Evolutionary conservation across 2,329 filamentous ascomycete species (phyloP).

Genomic region (Curvularia spicifera): DNA sequence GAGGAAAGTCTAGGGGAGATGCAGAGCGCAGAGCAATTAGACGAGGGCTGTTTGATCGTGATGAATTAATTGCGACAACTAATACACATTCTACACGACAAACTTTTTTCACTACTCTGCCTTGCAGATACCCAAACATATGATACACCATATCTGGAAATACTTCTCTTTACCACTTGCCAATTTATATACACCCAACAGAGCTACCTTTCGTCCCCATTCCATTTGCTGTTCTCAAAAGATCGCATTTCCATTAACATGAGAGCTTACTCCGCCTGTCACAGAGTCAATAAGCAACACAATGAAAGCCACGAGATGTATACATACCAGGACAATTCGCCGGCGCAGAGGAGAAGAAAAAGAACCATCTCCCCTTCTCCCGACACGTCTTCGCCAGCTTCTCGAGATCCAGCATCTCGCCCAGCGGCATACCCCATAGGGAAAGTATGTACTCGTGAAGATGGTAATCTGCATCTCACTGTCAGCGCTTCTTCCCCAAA

Average conservation of each 20-base stretch:
- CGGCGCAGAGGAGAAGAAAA: constrained; percentile 67
- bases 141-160: not conserved
- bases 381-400: constrained; percentile 62
- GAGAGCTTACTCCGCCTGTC: constrained; percentile 51
- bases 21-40: not conserved
- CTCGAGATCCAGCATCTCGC: constrained; percentile 57
- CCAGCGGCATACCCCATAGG: constrained; percentile 51
- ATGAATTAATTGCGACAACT: not conserved
- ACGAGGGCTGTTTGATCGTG: not conserved
- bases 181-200: not conserved
- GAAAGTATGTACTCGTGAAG: constrained; percentile 49
- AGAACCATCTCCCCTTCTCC: constrained; percentile 62
- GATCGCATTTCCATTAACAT: constrained; percentile 54
- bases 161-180: not conserved
- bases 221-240: constrained; percentile 21
- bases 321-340: constrained; percentile 62
- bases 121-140: not conserved
- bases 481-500: not conserved
- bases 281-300: constrained; percentile 7
- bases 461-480: constrained; percentile 31
- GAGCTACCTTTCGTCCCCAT: not conserved
- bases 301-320: rapidly evolving
- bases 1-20: not conserved
- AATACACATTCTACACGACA: not conserved
- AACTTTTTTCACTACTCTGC: not conserved